Conservation (phyloP, 768 basidiomycete genomes). For the Lactarius trivialis region DNA sequence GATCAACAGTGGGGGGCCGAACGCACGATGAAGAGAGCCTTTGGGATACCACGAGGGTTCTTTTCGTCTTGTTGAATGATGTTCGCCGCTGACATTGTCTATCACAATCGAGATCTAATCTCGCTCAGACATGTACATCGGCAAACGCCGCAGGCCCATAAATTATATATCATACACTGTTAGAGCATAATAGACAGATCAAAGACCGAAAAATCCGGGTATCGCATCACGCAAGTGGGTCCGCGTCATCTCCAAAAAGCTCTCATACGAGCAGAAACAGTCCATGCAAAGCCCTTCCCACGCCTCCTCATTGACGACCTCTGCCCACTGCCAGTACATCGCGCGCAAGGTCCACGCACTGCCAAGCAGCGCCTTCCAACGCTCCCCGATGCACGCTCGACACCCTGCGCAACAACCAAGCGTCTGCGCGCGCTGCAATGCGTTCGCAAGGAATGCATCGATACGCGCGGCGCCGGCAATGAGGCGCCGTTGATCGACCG, state of each 20-base stretch:
- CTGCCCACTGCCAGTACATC: background rate
- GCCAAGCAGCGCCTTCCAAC: background rate
- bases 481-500: background rate
- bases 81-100: slow-evolving; percentile 21
- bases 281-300: slow-evolving; percentile 2
- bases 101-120: slow-evolving; percentile 1
- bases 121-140: background rate
- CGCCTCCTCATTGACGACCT: background rate
- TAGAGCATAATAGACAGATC: background rate
- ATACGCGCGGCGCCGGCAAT: background rate
- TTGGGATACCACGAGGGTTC: slow-evolving; percentile 90
- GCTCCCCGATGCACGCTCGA: background rate
- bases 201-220: slow-evolving; percentile 2
- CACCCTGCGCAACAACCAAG: background rate
- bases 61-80: slow-evolving; percentile 37
- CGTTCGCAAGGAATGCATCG: background rate
- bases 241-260: slow-evolving; percentile 1
- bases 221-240: background rate
- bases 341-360: background rate
- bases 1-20: background rate
- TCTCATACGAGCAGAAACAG: background rate
- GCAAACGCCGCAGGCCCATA: background rate
- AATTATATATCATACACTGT: background rate
- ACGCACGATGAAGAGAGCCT: slow-evolving; percentile 90
- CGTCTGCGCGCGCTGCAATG: background rate